Base-by-base conservation (phyloP, 495 filamentous ascomycete species). In the Talaromyces nanjingensis region DNA sequence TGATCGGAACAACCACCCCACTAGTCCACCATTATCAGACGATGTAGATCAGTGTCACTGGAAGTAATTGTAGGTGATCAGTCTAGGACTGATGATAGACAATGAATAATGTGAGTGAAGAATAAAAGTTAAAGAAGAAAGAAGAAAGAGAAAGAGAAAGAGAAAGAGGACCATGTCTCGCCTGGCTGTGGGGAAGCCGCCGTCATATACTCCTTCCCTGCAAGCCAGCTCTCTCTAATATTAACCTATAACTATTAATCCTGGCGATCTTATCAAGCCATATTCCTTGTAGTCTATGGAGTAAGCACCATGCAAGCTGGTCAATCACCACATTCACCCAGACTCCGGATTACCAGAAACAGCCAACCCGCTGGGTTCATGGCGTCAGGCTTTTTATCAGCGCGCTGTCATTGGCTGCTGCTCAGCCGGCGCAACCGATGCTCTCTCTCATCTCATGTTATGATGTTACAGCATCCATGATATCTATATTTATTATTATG, bases 331-430 rank as follows among this genome's bases (percentile, higher is more conserved):
- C 8, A 53, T 9, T 31, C 29, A 31, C 29, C 49, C 22, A 14
- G 1, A 55, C 52, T 3, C 9, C 56, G 56, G 56, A 34, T 59
- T 59, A 12, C 56, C 29, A 3, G 22, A 59, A 59, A 20, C 29
- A 59, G 56, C 11, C 56, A 37, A 33, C 12, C 56, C 56, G 56
- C 29, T 37, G 31, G 8, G 68, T 37, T 27, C 11, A 25, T 56
- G 11, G 53, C 53, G 53, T 56, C 53, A 56, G 53, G n/a, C 27
- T 6, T 27, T 14, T 20, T 27, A 29, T 56, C 18, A 20, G 45
- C 45, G 7, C 18, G 5, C 9, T 8, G 6, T 49, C 2, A 20
- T 49, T 49, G 45, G 45, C n/a, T 20, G 16, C 3, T 9, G 45
- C 20, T 20, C 20, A 49, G 45, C 45, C 45, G 45, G 45, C n/a